A percentile compares a stretch with the other conserved stretches of the same genome.
These are phyloP conservation scores for Nitzschia putrida DNA, from an alignment of 108 stramenopile genomes.

Conservation along the genomic window DNA sequence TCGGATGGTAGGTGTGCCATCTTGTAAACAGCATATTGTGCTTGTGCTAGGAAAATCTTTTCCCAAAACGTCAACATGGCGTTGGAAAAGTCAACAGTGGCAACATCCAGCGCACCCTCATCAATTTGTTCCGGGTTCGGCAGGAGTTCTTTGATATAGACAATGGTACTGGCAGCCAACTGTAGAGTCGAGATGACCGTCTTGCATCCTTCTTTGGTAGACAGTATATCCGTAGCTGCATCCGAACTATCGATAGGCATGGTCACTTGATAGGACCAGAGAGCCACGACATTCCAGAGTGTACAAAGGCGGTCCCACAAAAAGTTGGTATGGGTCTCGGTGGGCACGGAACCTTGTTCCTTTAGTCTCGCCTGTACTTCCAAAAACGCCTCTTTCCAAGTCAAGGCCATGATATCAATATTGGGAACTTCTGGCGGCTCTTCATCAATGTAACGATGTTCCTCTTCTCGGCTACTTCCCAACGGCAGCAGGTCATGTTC, in stretches of 20 bases:
- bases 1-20: slow-evolving; percentile 35
- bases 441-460: neutral
- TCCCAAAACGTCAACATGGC: slow-evolving; percentile 50
- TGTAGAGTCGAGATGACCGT: slow-evolving; percentile 37
- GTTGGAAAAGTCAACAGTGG: slow-evolving; percentile 50
- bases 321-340: slow-evolving; percentile 42
- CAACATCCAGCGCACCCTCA: slow-evolving; percentile 14
- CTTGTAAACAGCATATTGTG: slow-evolving; percentile 42
- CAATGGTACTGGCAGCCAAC: slow-evolving; percentile 35
- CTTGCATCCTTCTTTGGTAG: slow-evolving; percentile 45
- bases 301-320: slow-evolving; percentile 51
- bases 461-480: slow-evolving; percentile 9
- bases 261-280: slow-evolving; percentile 30
- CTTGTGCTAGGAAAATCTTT: slow-evolving; percentile 42
- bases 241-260: neutral
- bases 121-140: neutral
- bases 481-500: slow-evolving; percentile 50
- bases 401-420: slow-evolving; percentile 17
- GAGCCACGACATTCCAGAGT: slow-evolving; percentile 51
- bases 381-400: slow-evolving; percentile 46
- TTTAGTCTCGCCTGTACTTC: neutral
- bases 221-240: slow-evolving; percentile 2
- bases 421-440: neutral
- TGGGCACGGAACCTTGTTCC: too few species aligned
- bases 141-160: slow-evolving; percentile 29